phyloP scores from a whole-genome alignment of 257 asterid species.

The Pogostemon cablin region DNA sequence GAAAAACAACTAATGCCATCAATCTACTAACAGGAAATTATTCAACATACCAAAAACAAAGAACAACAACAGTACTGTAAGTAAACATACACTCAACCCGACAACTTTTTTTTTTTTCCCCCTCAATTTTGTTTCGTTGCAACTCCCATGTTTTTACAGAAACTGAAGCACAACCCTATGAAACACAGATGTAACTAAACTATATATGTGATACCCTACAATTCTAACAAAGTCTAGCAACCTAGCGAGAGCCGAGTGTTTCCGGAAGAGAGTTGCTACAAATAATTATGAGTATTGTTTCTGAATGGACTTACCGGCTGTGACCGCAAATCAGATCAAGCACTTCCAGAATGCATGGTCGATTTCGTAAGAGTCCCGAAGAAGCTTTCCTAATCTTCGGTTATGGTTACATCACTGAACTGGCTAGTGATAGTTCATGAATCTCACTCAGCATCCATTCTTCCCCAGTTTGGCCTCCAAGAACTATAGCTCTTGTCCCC shows the following conservation, averaged over 20 bases:
- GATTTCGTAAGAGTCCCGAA: conserved; percentile 15
- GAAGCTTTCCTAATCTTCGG: conserved; percentile 17
- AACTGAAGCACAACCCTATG: conserved; percentile 35
- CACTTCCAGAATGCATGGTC: conserved; percentile 25
- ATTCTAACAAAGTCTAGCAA: conserved; percentile 38
- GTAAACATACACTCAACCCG: conserved; percentile 24
- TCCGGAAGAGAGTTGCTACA: conserved; percentile 25
- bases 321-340: conserved; percentile 7
- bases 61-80: conserved; percentile 22
- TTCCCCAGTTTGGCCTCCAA: conserved; percentile 57
- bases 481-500: conserved; percentile 50
- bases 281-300: conserved; percentile 15
- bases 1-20: background rate
- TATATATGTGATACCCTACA: conserved; percentile 32
- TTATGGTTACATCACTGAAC: conserved; percentile 43
- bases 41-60: conserved; percentile 4
- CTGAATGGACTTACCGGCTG: conserved; percentile 6
- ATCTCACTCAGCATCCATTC: conserved; percentile 56
- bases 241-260: conserved; percentile 34
- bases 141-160: conserved; percentile 36
- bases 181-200: conserved; percentile 32
- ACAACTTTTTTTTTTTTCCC: background rate
- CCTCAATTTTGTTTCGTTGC: conserved; percentile 23
- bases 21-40: background rate
- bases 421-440: conserved; percentile 49